Percentiles rank a stretch among this genome's conserved stretches.
Conservation (phyloP, 768 basidiomycete species). For the Suillus weaverae region DNA sequence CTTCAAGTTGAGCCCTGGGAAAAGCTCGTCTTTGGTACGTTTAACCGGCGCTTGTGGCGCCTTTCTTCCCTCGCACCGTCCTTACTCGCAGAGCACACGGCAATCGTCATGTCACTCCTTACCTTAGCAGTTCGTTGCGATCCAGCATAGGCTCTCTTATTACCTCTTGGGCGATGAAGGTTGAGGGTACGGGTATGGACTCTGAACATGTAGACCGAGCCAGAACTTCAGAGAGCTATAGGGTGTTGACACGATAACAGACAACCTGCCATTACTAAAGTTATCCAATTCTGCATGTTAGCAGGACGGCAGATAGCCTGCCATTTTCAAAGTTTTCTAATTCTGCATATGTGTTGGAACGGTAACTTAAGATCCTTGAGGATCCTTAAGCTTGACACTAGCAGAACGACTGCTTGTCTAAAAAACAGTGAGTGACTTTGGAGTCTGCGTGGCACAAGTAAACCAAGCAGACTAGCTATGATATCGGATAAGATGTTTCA, state of each 20-base stretch:
- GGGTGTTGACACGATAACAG: not conserved
- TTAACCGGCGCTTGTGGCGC: not conserved
- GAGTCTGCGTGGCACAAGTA: not conserved
- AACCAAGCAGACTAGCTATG: not conserved
- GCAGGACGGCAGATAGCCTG: too few relatives aligned
- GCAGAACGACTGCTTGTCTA: not conserved
- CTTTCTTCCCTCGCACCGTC: not conserved
- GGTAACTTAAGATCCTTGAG: not conserved
- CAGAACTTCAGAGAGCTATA: slow-evolving; percentile 23
- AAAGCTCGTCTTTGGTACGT: slow-evolving; percentile 58
- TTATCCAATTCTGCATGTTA: not conserved
- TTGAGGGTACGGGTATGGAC: slow-evolving; percentile 25
- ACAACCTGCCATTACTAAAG: not conserved
- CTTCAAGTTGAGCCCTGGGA: slow-evolving; percentile 62
- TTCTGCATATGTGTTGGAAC: not conserved
- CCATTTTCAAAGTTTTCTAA: not conserved
- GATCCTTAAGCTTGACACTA: not conserved
- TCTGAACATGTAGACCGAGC: slow-evolving; percentile 24
- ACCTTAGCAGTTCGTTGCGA: slow-evolving; percentile 48
- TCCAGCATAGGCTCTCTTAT: slow-evolving; percentile 56
- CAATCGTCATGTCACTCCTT: slow-evolving; percentile 40
- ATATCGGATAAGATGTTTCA: not conserved
- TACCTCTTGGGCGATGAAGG: slow-evolving; percentile 60
- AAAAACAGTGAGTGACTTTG: not conserved
- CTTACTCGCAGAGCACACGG: slow-evolving; percentile 24